Percentiles rank a stretch among this genome's conserved stretches.
Conservation (phyloP, 2,329 filamentous ascomycete genomes). For the Cladosporium sp. region DNA sequence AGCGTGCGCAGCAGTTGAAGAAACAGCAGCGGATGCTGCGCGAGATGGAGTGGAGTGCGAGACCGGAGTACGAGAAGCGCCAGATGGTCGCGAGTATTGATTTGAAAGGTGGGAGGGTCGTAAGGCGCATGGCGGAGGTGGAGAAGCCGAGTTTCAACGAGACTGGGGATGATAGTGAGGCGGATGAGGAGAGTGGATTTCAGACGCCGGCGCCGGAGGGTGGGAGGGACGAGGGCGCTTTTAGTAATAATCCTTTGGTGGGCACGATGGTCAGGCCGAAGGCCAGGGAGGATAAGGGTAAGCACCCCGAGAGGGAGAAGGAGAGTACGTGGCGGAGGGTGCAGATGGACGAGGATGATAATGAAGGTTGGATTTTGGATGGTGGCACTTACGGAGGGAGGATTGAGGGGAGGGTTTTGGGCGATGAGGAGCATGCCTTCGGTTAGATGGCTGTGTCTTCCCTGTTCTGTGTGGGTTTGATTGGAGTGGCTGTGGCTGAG, state of each 20-base stretch:
- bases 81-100: slow-evolving; percentile 82
- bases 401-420: slow-evolving; percentile 22
- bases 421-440: slow-evolving; percentile 26
- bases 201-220: slow-evolving; percentile 29
- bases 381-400: slow-evolving; percentile 45
- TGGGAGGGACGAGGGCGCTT: slow-evolving; percentile 45
- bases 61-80: slow-evolving; percentile 85
- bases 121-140: slow-evolving; percentile 62
- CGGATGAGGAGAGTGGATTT: slow-evolving; percentile 17
- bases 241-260: slow-evolving; percentile 65
- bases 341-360: slow-evolving; percentile 51
- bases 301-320: slow-evolving; percentile 43
- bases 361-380: slow-evolving; percentile 51
- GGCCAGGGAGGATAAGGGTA: slow-evolving; percentile 48
- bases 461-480: slow-evolving; percentile 7
- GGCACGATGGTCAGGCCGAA: slow-evolving; percentile 63
- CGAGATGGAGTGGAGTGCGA: slow-evolving; percentile 81
- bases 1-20: slow-evolving; percentile 78
- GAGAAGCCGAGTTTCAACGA: slow-evolving; percentile 52
- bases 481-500: neutral
- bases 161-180: slow-evolving; percentile 40
- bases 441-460: no score
- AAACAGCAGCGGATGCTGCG: slow-evolving; percentile 77
- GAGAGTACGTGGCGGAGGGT: slow-evolving; percentile 46
- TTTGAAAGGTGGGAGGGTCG: slow-evolving; percentile 70